A percentile compares a stretch with the other conserved stretches of the same genome.
phyloP scores from a whole-genome alignment of 1,284 basidiomycete species.

The Ganoderma lucidum region DNA sequence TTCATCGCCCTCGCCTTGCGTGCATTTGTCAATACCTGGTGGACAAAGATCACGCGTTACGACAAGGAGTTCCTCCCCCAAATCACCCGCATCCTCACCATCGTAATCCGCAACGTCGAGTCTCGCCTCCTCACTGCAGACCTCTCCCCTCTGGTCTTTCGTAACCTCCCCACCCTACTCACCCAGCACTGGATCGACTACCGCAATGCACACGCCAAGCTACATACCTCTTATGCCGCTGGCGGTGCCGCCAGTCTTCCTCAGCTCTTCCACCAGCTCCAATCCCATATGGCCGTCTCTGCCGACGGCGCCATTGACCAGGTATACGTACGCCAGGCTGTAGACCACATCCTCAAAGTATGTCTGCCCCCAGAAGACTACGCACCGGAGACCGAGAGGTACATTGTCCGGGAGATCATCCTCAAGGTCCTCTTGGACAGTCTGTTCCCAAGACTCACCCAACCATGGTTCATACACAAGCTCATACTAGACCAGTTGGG shows the following conservation, averaged over 20 bases:
- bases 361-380: conserved; percentile 77
- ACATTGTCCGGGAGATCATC: conserved; percentile 79
- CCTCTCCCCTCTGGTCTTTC: conserved; percentile 63
- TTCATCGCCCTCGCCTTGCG: conserved; percentile 79
- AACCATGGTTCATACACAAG: conserved; percentile 86
- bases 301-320: conserved; percentile 68
- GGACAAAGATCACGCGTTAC: conserved; percentile 80
- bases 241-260: conserved; percentile 68
- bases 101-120: conserved; percentile 68
- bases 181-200: conserved; percentile 80
- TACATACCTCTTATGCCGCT: conserved; percentile 70
- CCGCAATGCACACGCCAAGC: conserved; percentile 67
- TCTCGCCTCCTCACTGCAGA: conserved; percentile 62
- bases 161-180: conserved; percentile 67
- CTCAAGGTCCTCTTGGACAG: conserved; percentile 74
- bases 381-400: conserved; percentile 73
- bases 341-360: conserved; percentile 74
- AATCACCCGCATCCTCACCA: conserved; percentile 64
- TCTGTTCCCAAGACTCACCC: conserved; percentile 71
- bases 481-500: conserved; percentile 68
- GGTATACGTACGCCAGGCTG: conserved; percentile 79
- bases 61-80: conserved; percentile 84
- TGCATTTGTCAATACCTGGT: conserved; percentile 83
- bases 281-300: conserved; percentile 81
- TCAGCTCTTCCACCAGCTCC: conserved; percentile 77